Evolutionary conservation across 495 filamentous ascomycete species (phyloP).

Genomic region (Darksidea phi): DNA sequence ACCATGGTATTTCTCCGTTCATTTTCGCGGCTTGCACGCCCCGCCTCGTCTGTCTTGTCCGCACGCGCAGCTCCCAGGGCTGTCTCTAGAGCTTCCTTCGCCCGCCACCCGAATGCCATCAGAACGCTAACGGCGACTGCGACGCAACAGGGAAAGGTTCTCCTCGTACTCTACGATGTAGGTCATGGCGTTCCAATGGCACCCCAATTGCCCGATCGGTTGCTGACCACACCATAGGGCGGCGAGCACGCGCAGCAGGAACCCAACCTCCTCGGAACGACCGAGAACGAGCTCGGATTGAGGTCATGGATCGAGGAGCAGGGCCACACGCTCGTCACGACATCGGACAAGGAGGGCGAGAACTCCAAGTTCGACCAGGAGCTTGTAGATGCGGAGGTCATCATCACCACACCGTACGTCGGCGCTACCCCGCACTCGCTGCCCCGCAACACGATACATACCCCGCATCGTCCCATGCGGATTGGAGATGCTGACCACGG

Average conservation of each 20-base stretch:
- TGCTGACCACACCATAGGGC: slow-evolving; percentile 52
- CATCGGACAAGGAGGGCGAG: slow-evolving; percentile 94
- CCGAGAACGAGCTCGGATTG: slow-evolving; percentile 95
- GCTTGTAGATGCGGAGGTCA: slow-evolving; percentile 93
- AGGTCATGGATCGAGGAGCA: slow-evolving; percentile 94
- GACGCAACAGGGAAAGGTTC: slow-evolving; percentile 67
- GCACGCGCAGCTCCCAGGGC: slow-evolving; percentile 44
- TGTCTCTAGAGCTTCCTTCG: slow-evolving; percentile 40
- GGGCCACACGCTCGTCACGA: slow-evolving; percentile 94
- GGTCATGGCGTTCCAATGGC: slow-evolving; percentile 39
- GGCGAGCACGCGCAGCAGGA: slow-evolving; percentile 70
- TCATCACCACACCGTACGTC: slow-evolving; percentile 96
- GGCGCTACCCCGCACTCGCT: slow-evolving; percentile 30
- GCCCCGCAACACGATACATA: slow-evolving; percentile 24
- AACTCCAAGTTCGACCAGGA: slow-evolving; percentile 93
- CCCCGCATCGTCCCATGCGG: not conserved
- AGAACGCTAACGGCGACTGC: slow-evolving; percentile 58
- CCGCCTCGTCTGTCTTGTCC: slow-evolving; percentile 56
- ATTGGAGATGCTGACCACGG: not conserved
- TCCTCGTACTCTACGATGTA: slow-evolving; percentile 75
- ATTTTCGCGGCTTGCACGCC: slow-evolving; percentile 58
- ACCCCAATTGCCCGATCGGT: not conserved
- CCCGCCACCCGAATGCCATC: slow-evolving; percentile 43
- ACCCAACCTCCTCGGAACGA: slow-evolving; percentile 85
- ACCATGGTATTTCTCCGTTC: slow-evolving; percentile 72